These are phyloP conservation scores for Eremothecium cymbalariae DNA, from an alignment of 1,139 yeast species.

Conservation along the genomic window DNA sequence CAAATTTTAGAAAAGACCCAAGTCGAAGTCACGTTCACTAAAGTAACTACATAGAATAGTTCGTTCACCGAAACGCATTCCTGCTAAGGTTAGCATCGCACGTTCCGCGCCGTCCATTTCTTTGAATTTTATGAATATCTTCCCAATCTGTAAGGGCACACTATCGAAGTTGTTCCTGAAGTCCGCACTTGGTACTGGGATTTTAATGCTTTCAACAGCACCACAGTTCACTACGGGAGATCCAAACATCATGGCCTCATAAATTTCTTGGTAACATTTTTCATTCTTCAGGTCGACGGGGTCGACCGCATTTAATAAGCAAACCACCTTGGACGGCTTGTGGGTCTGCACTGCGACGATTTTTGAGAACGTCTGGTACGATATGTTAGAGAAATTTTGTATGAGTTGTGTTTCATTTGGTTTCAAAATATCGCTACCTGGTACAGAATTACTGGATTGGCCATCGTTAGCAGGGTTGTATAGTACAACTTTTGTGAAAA, in stretches of 20 bases:
- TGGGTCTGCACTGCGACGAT: slow-evolving; percentile 17
- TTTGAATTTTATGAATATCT: slow-evolving; percentile 59
- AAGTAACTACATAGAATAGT: slow-evolving; percentile 59
- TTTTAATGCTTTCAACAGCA: slow-evolving; percentile 43
- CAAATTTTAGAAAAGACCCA: slow-evolving; percentile 25
- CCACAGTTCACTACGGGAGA: slow-evolving; percentile 40
- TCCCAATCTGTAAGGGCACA: slow-evolving; percentile 52
- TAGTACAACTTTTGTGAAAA: slow-evolving; percentile 8
- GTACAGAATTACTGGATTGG: slow-evolving; percentile 6
- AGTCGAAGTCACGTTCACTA: slow-evolving; percentile 49
- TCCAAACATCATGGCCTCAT: slow-evolving; percentile 46
- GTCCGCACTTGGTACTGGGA: slow-evolving; percentile 60
- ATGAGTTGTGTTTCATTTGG: slow-evolving; percentile 20
- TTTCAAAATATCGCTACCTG: slow-evolving; percentile 18
- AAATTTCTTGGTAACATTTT: slow-evolving; percentile 41
- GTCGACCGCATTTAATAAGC: slow-evolving; percentile 57
- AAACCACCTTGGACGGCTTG: slow-evolving; percentile 46
- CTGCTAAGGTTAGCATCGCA: slow-evolving; percentile 60
- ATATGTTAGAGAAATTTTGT: slow-evolving; percentile 21
- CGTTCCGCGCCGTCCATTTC: slow-evolving; percentile 43
- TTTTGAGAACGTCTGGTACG: slow-evolving; percentile 28
- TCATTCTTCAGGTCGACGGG: slow-evolving; percentile 55
- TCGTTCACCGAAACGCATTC: slow-evolving; percentile 61
- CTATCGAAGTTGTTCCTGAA: slow-evolving; percentile 38
- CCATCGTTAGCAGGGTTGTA: slow-evolving; percentile 5